Evolutionary conservation across 345 rosid species (phyloP).

Genomic region (Linum trigynum): DNA sequence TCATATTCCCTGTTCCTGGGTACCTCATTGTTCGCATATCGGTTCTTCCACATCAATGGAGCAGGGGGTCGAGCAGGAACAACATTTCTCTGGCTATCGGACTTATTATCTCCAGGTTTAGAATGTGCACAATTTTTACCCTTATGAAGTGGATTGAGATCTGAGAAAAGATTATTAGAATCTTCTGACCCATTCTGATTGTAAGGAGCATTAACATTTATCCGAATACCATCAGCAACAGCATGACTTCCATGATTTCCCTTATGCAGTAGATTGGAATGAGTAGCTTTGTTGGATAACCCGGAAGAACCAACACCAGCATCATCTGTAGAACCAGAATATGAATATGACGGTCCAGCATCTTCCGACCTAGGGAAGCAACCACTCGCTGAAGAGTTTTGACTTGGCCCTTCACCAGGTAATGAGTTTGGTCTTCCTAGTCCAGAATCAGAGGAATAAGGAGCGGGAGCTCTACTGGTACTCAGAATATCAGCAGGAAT

Average conservation of each 20-base stretch:
- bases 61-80: conserved; percentile 58
- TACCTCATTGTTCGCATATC: conserved; percentile 68
- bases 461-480: conserved; percentile 37
- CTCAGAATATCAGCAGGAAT: conserved; percentile 84
- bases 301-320: conserved; percentile 47
- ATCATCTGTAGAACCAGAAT: conserved; percentile 27
- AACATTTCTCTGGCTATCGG: conserved; percentile 43
- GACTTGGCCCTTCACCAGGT: conserved; percentile 67
- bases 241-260: conserved; percentile 49
- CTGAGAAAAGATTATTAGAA: conserved; percentile 70
- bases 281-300: conserved; percentile 28
- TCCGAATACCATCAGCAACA: conserved; percentile 51
- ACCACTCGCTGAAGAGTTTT: conserved; percentile 30
- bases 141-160: conserved; percentile 90
- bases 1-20: conserved; percentile 66
- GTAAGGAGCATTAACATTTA: conserved; percentile 67
- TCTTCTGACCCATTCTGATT: conserved; percentile 62
- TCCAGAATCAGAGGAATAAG: conserved; percentile 33
- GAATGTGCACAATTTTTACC: conserved; percentile 50
- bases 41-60: conserved; percentile 79
- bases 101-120: conserved; percentile 44
- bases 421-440: conserved; percentile 36
- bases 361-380: conserved; percentile 26
- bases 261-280: conserved; percentile 46
- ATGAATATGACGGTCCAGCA: conserved; percentile 29